A percentile compares a stretch with the other conserved stretches of the same genome.
Conservation (phyloP, 331 rosid genomes). For the Stylosanthes scabra region DNA sequence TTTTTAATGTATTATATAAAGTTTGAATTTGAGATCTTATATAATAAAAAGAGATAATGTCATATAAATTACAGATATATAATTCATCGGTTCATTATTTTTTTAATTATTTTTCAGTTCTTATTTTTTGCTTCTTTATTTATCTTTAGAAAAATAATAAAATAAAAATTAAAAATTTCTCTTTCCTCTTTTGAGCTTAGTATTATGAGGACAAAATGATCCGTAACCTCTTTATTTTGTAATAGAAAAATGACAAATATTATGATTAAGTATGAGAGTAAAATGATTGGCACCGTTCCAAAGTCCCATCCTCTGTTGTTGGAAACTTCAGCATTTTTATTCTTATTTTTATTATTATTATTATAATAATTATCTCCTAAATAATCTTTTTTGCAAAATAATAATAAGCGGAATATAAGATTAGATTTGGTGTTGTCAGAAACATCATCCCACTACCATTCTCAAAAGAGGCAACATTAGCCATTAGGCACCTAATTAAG, state of each 20-base stretch:
- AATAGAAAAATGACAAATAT: not conserved
- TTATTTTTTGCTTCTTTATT: not conserved
- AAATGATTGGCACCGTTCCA: conserved; percentile 22
- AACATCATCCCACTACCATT: not conserved
- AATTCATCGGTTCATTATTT: not conserved
- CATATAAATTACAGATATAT: too few relatives aligned
- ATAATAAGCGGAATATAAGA: not conserved
- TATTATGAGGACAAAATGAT: not conserved
- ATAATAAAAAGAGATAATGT: too few relatives aligned
- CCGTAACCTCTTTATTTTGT: not conserved
- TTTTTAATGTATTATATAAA: too few relatives aligned
- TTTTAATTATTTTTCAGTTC: not conserved
- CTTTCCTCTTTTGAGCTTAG: too few relatives aligned
- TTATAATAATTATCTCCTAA: not conserved
- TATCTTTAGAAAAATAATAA: too few relatives aligned
- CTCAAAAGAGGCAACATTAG: not conserved
- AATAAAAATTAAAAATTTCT: too few relatives aligned
- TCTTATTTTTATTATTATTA: not conserved
- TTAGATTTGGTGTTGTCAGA: not conserved
- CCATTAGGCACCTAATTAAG: not conserved
- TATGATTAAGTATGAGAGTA: conserved; percentile 7
- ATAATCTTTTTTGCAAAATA: not conserved
- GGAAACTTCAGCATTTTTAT: not conserved
- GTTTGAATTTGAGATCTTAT: too few relatives aligned
- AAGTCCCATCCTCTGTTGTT: not conserved